Evolutionary conservation across 768 basidiomycete genomes (phyloP), one percentile per base, ranked within the genome.

Genomic region (Russula ochroleuca): DNA sequence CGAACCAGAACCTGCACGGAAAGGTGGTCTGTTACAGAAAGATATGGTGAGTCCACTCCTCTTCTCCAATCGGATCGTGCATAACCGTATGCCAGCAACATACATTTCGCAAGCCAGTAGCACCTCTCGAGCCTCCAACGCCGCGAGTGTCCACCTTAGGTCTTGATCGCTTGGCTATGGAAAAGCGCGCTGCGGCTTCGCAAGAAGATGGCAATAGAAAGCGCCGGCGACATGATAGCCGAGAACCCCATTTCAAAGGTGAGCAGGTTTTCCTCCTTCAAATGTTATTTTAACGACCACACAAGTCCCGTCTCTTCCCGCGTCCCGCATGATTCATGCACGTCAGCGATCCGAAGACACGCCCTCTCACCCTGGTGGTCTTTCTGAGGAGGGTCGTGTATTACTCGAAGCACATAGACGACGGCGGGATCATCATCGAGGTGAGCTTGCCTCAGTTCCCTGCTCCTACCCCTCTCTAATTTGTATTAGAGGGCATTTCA

Each of bases 231-330:
- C 60, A 86, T 40, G 83, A 77, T 23, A 70, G 85, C 49, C 81
- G 79, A 51, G 87, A 89, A 50, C 80, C 90, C 5, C 75, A 86
- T 37, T 98, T 98, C 79, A 98, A 98, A 83, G 88, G 96, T 91
- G 48, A 40, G 79, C 67, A 4, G 14, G 7, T 58, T n/a, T 7
- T 17, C 11, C 0, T 41, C 35, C 21, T 37, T 25, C 38, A 6
- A 1, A 54, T 19, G 9, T 31, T 28, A n/a, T 1, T 10, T 7
- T 59, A 33, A 10, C 25, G 19, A 15, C 17, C 14, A 17, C 6
- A 25, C n/a, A 7, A 97, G 95, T 98, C 21, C 95, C 95, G 0
- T 81, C 74, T 43, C 73, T 95, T 23, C 95, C 94, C 63, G 77
- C 78, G 15, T 78, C 78, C 35, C 80, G 83, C 51, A 75, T 72